Percentiles rank a stretch among this genome's conserved stretches.
Conservation (phyloP, 805 yeast species). For the Schwanniomyces sp. region DNA sequence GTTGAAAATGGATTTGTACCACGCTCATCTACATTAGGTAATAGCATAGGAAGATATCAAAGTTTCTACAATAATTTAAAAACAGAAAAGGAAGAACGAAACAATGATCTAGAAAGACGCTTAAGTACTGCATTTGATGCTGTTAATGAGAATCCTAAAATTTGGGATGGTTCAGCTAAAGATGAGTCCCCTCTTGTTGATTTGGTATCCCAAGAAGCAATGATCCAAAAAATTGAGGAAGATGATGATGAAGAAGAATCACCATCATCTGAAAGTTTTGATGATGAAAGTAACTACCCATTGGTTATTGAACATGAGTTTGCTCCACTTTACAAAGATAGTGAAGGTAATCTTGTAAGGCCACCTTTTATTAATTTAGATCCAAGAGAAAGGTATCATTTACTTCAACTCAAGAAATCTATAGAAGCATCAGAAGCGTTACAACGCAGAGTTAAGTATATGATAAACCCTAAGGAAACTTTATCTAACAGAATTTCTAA, state of each 20-base stretch:
- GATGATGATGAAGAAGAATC: constrained; percentile 1
- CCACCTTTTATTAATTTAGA: constrained; percentile 46
- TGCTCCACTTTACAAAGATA: constrained; percentile 36
- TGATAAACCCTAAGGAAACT: constrained; percentile 43
- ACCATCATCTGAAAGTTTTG: background rate
- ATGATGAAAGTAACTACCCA: constrained; percentile 7
- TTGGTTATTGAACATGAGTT: constrained; percentile 28
- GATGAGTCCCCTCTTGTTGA: constrained; percentile 1
- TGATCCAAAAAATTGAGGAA: background rate
- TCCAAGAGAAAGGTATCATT: constrained; percentile 42
- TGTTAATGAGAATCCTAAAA: background rate
- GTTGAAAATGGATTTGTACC: constrained; percentile 18
- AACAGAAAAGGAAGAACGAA: constrained; percentile 16
- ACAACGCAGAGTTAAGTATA: constrained; percentile 34
- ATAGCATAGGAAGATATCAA: constrained; percentile 17
- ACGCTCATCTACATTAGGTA: constrained; percentile 20
- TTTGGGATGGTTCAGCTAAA: background rate
- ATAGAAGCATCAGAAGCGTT: constrained; percentile 35
- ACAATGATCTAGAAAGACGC: constrained; percentile 29
- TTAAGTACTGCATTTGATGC: constrained; percentile 18
- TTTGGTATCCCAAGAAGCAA: background rate
- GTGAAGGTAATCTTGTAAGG: constrained; percentile 37
- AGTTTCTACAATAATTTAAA: constrained; percentile 16
- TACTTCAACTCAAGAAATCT: constrained; percentile 38
- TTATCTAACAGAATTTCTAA: constrained; percentile 11